phyloP scores from a whole-genome alignment of 305 asterid species.

The Solanum hybrid region DNA sequence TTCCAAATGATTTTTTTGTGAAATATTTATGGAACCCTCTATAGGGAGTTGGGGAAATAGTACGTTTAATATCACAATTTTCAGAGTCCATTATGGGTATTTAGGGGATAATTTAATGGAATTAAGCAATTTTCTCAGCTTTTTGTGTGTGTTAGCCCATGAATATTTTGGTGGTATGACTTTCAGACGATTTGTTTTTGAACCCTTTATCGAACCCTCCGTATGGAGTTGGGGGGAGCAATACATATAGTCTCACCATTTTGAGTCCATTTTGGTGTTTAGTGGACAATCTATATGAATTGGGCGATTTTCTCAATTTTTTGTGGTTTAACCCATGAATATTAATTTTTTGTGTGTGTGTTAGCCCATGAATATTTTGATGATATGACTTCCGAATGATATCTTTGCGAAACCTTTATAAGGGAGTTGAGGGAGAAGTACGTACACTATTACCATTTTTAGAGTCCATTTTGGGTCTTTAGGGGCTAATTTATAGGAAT shows the following conservation, averaged over 20 bases:
- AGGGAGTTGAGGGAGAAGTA: too few species aligned
- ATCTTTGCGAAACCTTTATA: too few species aligned
- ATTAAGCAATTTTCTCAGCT: too few species aligned
- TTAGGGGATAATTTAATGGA: background rate
- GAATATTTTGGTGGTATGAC: background rate
- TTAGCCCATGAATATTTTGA: too few species aligned
- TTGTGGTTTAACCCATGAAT: background rate
- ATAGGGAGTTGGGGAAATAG: background rate
- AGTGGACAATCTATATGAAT: background rate
- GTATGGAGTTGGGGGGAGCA: background rate
- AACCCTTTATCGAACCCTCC: background rate
- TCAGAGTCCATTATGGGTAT: background rate
- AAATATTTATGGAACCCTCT: background rate
- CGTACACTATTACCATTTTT: too few species aligned
- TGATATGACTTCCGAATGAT: too few species aligned
- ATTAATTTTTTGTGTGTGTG: too few species aligned
- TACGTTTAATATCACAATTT: too few species aligned
- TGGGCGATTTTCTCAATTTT: background rate
- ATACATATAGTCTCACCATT: too few species aligned
- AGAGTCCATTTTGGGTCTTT: too few species aligned
- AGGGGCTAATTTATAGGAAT: too few species aligned
- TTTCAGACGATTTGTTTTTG: background rate
- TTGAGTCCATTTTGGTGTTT: background rate
- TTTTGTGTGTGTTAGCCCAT: too few species aligned
- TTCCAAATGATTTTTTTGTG: background rate